Percentiles rank a stretch among this genome's conserved stretches.
phyloP scores from a whole-genome alignment of 1,139 yeast genomes.

The Suhomyces wounanorum region DNA sequence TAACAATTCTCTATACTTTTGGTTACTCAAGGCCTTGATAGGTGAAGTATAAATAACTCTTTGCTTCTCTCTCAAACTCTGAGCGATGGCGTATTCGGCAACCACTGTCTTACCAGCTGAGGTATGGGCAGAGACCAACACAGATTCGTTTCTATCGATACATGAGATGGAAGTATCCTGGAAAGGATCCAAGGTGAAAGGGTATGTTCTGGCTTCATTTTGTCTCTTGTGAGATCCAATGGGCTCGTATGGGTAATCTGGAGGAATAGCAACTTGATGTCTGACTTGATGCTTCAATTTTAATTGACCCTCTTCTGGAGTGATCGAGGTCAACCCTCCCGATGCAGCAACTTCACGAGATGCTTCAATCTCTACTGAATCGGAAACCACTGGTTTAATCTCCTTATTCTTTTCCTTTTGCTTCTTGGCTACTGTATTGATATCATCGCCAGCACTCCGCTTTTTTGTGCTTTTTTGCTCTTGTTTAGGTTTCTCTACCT shows the following conservation, averaged over 20 bases:
- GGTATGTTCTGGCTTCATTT: conserved; percentile 83
- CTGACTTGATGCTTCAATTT: conserved; percentile 89
- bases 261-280: conserved; percentile 97
- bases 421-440: conserved; percentile 7
- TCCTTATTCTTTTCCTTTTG: conserved; percentile 23
- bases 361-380: conserved; percentile 88
- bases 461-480: conserved; percentile 11
- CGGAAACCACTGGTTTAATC: conserved; percentile 75
- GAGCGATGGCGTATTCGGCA: conserved; percentile 98
- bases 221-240: conserved; percentile 79
- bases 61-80: conserved; percentile 84
- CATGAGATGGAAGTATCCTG: conserved; percentile 95
- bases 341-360: conserved; percentile 84
- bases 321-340: conserved; percentile 56
- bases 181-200: conserved; percentile 91
- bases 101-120: conserved; percentile 99
- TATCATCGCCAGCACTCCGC: conserved; percentile 18
- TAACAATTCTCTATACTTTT: conserved; percentile 87
- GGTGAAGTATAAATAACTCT: conserved; percentile 97
- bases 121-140: conserved; percentile 95
- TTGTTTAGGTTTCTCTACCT: conserved; percentile 2
- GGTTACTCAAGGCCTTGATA: conserved; percentile 93
- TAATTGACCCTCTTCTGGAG: conserved; percentile 50
- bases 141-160: conserved; percentile 93
- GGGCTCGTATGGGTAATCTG: conserved; percentile 83